Base-by-base conservation (phyloP, 345 rosid genomes). In the Dovyalis caffra region DNA sequence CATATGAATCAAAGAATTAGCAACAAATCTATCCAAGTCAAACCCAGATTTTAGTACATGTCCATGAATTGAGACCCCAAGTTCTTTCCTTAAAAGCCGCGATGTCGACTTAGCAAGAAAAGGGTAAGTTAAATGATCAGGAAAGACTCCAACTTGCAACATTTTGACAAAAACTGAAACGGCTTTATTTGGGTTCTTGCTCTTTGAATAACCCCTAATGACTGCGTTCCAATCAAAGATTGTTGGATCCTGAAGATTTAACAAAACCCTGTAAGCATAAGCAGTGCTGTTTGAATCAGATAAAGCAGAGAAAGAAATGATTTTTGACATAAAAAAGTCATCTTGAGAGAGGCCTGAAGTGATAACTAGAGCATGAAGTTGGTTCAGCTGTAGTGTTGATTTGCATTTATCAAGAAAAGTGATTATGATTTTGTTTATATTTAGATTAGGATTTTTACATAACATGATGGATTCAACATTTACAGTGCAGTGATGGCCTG, bases 81-180 rank as follows among this genome's bases (percentile, higher is more conserved):
- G 68, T 33, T 77, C 78, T 40, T 38, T 77, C 69, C 79, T 87
- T 75, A 65, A 77, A 25, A 90, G 83, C 63, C 95, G 89, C 14
- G 91, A 85, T n/a, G 69, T 82, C 3, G 97, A 88, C 83, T 89
- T 92, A 21, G 83, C 77, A 23, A 92, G 84, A 76, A 92, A 92
- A 10, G 97, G 95, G 82, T 80, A 90, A 0, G 99, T 95, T 72
- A 95, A 76, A 68, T 91, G 82, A 73, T 92, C 91, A 0, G 97
- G 90, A 34, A 69, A 74, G 76, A 79, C 68, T 31, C 88, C 94
- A 34, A 47, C 45, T 66, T 87, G 83, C 78, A 90, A 57, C 94
- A 91, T 91, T 53, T 86, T 29, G 9, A 86, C 80, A 72, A 86
- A 91, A 64, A 84, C 80, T 6, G 80, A 79, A 18, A 89, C 45